Base-by-base conservation (phyloP, 148 eudicot species). In the Silene conica region DNA sequence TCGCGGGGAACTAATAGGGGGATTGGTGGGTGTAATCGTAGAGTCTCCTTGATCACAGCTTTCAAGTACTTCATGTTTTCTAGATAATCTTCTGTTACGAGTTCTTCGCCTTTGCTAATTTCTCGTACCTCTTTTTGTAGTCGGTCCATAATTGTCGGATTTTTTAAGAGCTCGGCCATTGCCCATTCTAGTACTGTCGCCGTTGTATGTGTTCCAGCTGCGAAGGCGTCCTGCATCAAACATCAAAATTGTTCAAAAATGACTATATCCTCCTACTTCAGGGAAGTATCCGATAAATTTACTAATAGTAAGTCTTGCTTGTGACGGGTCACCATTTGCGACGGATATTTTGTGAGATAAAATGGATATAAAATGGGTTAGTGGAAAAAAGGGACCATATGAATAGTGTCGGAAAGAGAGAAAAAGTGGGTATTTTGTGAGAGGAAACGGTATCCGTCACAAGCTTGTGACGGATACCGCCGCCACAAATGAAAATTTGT, bases 11-110 rank as follows among this genome's bases (percentile, higher is more conserved):
- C 13, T 8, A 77, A 14, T 54, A 77, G 26, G 26, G 80, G 80
- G 10, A 57, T 63, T 16, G 80, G 71, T 21, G 80, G 76, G 9
- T 73, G 77, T 77, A 76, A 48, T 48, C 83, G 52, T 2, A 80
- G 38, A 15, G 77, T 76, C 23, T 80, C 83, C 38, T 82, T 82
- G 43, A 78, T 78, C 52, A 82, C 81, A 0, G 70, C 79, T 67
- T 78, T 82, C 38, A 82, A 5, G 79, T 74, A 82, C 31, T 66
- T 69, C 84, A 82, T 78, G 55, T 65, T 71, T 23, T 78, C 76
- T 69, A 82, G 22, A 22, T 66, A 76, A 2, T 65, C 63, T 31
- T 82, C 81, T 0, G 69, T 38, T 71, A 82, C 69, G 21, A 2
- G 3, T 21, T 54, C 50, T 66, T 67, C 67, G 28, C 43, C 68